phyloP scores from a whole-genome alignment of 164 flowering plant species.

The Buxus sempervirens region DNA sequence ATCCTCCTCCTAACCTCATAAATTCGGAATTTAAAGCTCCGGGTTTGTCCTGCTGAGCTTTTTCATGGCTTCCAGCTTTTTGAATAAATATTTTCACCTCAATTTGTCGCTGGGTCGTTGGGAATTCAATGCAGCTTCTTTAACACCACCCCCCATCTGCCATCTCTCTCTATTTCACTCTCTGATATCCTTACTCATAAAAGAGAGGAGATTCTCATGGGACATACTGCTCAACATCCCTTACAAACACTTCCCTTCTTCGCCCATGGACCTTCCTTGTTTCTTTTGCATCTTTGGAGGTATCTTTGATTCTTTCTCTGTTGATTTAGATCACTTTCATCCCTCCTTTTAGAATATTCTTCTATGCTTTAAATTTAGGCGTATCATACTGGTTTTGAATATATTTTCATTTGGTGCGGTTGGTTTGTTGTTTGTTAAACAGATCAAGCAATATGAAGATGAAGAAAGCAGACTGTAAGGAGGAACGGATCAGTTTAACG shows the following conservation, averaged over 20 bases:
- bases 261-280: neutral
- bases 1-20: conserved; percentile 19
- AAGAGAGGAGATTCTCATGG: neutral
- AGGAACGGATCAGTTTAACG: conserved; percentile 17
- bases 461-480: neutral
- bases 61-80: conserved; percentile 3
- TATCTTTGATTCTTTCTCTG: neutral
- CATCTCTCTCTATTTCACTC: conserved; percentile 1
- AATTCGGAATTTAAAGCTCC: conserved; percentile 30
- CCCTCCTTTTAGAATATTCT: neutral
- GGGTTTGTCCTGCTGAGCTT: conserved; percentile 29
- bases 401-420: neutral
- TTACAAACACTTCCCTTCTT: neutral
- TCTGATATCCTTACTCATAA: neutral
- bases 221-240: neutral
- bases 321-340: neutral
- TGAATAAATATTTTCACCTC: conserved; percentile 37
- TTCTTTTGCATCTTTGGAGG: neutral
- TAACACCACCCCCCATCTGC: conserved; percentile 22
- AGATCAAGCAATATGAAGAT: neutral
- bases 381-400: neutral
- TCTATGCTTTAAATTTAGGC: neutral
- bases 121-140: conserved; percentile 33
- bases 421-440: neutral
- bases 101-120: conserved; percentile 35